Conservation (phyloP, 345 rosid genomes). For the Syzygium oleosum region DNA sequence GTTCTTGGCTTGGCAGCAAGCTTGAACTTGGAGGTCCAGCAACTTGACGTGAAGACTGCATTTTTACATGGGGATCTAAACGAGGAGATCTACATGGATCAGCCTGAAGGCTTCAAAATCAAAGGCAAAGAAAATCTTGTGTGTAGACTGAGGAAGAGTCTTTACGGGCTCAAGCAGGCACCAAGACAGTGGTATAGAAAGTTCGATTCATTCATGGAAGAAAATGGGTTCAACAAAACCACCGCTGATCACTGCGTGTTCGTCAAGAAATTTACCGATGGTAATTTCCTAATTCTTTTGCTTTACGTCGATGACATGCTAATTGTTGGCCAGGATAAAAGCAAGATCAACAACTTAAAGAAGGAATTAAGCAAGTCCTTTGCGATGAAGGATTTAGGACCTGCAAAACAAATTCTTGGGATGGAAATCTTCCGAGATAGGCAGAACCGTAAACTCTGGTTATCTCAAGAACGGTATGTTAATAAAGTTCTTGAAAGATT, state of each 20-base stretch:
- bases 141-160: not conserved
- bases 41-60: too few relatives aligned
- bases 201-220: not conserved
- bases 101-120: not conserved
- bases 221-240: not conserved
- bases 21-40: too few relatives aligned
- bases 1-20: too few relatives aligned
- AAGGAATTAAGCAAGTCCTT: too few relatives aligned
- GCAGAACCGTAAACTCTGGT: fast-evolving
- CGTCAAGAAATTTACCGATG: not conserved
- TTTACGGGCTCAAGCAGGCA: not conserved
- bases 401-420: not conserved
- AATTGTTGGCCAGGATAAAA: too few relatives aligned
- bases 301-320: too few relatives aligned
- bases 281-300: too few relatives aligned
- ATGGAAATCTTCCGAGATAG: not conserved
- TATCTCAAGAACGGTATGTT: not conserved
- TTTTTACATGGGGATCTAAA: not conserved
- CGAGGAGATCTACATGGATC: not conserved
- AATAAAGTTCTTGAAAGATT: not conserved
- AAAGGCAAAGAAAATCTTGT: not conserved
- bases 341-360: too few relatives aligned
- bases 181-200: not conserved
- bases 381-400: not conserved
- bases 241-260: too few relatives aligned